Evolutionary conservation across 768 basidiomycete species (phyloP), one percentile per base, ranked within the genome.

Genomic region (Tulasnella sp.): DNA sequence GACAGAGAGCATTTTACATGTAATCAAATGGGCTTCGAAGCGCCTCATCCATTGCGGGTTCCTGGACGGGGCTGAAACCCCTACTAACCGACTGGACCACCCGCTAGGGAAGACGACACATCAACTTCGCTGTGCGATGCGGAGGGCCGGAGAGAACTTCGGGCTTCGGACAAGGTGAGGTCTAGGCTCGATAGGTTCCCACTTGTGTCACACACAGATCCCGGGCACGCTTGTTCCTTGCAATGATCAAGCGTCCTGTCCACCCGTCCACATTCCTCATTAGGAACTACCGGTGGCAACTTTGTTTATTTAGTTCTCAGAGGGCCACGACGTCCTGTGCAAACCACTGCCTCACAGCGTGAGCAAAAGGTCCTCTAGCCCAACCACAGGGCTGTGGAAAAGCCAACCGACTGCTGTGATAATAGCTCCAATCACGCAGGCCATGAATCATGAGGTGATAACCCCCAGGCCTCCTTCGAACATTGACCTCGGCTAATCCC

Each of bases 11-110:
- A 5, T 36, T 36, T 68, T 6, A 68, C 10, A 68, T 68, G 62
- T 31, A 68, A 16, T 31, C 62, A 12, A 68, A 36, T 18, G 62
- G 62, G 27, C 73, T 74, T 74, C 39, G 73, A 6, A 74, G 73
- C 40, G 85, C 86, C 1, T 85, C 86, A 3, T 85, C 91, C 0
- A 93, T 92, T 84, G 96, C 95, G 24, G 95, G 95, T 0, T 85
- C 88, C 42, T 98, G 95, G 95, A 85, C 88, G 1, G 90, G 91
- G n/a, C 87, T 97, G 31, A 90, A 93, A 2, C 89, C 88, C 1
- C 85, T 92, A 7, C 87, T 97, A 14, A n/a, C n/a, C n/a, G n/a
- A n/a, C n/a, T n/a, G n/a, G n/a, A n/a, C n/a, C n/a, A n/a, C n/a
- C n/a, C n/a, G n/a, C n/a, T n/a, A n/a, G n/a, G n/a, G n/a, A n/a